Evolutionary conservation across 2,329 filamentous ascomycete genomes (phyloP), one percentile per base, ranked within the genome.

Genomic region (Bipolaris sorokiniana): DNA sequence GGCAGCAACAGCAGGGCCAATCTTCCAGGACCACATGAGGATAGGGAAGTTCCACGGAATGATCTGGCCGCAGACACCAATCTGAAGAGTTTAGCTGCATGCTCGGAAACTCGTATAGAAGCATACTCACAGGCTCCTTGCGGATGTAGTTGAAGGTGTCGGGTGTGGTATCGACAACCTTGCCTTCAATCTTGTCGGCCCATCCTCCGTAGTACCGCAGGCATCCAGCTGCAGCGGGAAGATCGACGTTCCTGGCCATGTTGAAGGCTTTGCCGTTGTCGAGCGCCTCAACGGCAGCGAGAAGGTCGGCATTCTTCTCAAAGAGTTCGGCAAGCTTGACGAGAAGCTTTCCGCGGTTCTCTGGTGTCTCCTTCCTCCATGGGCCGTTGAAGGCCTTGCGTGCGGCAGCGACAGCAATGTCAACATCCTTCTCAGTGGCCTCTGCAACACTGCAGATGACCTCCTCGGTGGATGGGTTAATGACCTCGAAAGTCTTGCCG

Each of bases 1-100:
- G 36, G 86, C 86, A 65, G 88, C 87, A 70, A 92, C 81, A 42
- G 89, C 89, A 47, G 89, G 89, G 58, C 84, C 88, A 61, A 91
- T 88, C 86, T 96, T 96, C 91, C 91, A 96, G 51, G 85, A 75
- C 84, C 84, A 85, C 90, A 93, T 93, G 73, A 90, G 85, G 44
- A 94, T 81, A 7, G 90, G 90, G 81, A 92, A 94, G 82, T 94
- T 94, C 90, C 90, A 93, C 61, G 91, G 91, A 70, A 95, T 94
- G 73, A 94, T 93, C 78, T 95, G 91, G 72, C 88, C 92, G 77
- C 91, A 92, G 58, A 92, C 89, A 77, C 90, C 90, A 63, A 90
- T 81, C 83, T 85, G 48, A 5, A 7, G 11, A n/a, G 5, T 51
- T 77, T 54, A 76, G 63, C 23, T 33, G 37, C 9, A 6, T 42